Evolutionary conservation across 169 alveolate species (phyloP).

Genomic region (Miamiensis avidus): DNA sequence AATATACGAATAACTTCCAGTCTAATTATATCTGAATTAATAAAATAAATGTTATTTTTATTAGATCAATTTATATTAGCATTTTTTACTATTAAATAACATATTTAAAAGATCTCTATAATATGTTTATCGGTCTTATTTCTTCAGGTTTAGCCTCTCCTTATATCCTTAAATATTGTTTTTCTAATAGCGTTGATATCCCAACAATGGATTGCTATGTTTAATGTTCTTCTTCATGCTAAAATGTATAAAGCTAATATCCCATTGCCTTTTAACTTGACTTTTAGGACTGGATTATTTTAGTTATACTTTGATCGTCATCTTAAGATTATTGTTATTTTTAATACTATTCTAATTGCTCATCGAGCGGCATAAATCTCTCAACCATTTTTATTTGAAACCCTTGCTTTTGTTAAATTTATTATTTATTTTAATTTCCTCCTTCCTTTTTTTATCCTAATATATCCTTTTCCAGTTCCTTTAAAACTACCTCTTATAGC

Average conservation of each 20-base stretch:
- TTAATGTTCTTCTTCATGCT: neutral
- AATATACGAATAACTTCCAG: conserved; percentile 5
- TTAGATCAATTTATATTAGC: too few relatives aligned
- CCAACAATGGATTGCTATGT: neutral
- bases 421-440: too few relatives aligned
- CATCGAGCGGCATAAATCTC: too few relatives aligned
- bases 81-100: neutral
- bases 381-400: too few relatives aligned
- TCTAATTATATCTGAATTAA: neutral
- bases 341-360: too few relatives aligned
- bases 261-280: neutral
- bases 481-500: neutral
- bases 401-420: too few relatives aligned
- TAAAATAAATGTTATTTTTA: too few relatives aligned
- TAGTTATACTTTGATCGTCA: too few relatives aligned
- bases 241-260: too few relatives aligned
- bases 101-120: neutral
- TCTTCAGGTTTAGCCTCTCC: neutral
- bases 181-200: neutral
- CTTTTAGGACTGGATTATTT: too few relatives aligned
- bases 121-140: neutral
- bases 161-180: neutral
- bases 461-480: neutral
- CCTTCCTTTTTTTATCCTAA: too few relatives aligned
- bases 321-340: too few relatives aligned